These are phyloP conservation scores for Talaromyces atroroseus DNA, from an alignment of 2,329 filamentous ascomycete genomes.

Conservation along the genomic window DNA sequence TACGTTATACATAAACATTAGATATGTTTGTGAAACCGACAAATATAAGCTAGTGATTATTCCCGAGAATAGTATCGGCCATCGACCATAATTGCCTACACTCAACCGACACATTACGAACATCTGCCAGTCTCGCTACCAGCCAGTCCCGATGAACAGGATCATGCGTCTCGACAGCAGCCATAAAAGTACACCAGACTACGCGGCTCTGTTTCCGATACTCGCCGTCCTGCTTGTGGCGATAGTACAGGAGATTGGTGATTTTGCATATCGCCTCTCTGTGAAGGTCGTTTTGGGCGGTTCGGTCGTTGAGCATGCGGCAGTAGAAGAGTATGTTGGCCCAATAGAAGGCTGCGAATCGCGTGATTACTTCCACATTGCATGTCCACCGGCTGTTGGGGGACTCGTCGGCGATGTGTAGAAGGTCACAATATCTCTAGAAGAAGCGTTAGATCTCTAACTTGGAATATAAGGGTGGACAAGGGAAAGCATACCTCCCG, in stretches of 20 bases:
- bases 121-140: not conserved
- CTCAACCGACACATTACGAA: slow-evolving; percentile 6
- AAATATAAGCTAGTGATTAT: too few species aligned
- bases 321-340: slow-evolving; percentile 1
- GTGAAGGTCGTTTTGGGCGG: not conserved
- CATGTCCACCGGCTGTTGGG: not conserved
- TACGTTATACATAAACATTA: too few species aligned
- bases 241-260: not conserved
- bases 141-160: slow-evolving; percentile 8
- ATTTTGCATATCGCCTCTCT: not conserved
- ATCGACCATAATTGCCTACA: slow-evolving; percentile 2
- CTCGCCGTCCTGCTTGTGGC: not conserved
- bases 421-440: not conserved
- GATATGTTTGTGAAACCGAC: too few species aligned
- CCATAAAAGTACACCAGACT: slow-evolving; percentile 9
- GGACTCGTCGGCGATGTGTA: not conserved
- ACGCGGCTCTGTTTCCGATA: slow-evolving; percentile 3
- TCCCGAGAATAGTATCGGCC: not conserved
- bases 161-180: slow-evolving; percentile 1
- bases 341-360: slow-evolving; percentile 4
- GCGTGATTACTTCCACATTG: not conserved
- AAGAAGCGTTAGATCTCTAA: not conserved
- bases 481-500: not conserved
- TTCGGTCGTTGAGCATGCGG: not conserved
- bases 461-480: not conserved